Percentiles rank a stretch among this genome's conserved stretches.
phyloP scores from a whole-genome alignment of 2,329 filamentous ascomycete species.

The Trichoderma endophyticum region DNA sequence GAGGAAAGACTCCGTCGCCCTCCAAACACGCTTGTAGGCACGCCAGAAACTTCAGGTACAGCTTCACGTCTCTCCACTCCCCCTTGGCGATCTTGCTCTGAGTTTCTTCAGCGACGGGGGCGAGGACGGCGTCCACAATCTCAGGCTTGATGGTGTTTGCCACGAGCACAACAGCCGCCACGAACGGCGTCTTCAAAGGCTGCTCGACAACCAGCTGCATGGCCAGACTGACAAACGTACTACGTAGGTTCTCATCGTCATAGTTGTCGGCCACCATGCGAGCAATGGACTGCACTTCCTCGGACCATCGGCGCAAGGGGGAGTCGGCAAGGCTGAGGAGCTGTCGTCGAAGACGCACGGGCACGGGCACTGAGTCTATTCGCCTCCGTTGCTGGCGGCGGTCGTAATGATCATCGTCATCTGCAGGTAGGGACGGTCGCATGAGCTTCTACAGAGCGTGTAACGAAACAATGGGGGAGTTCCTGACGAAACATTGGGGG shows the following conservation, averaged over 20 bases:
- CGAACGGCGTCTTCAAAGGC: constrained; percentile 95
- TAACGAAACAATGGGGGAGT: background rate
- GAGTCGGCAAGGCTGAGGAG: constrained; percentile 79
- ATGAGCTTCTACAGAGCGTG: constrained; percentile 6
- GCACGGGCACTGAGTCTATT: constrained; percentile 66
- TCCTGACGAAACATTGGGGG: background rate
- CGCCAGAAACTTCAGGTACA: constrained; percentile 83
- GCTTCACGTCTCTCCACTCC: constrained; percentile 87
- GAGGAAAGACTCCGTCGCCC: constrained; percentile 78
- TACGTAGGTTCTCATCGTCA: constrained; percentile 76
- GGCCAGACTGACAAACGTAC: constrained; percentile 68
- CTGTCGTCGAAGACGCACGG: constrained; percentile 71
- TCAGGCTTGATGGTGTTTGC: constrained; percentile 76
- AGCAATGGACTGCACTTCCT: constrained; percentile 72
- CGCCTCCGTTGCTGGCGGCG: constrained; percentile 70
- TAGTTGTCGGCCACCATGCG: constrained; percentile 77
- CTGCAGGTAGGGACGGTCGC: constrained; percentile 24
- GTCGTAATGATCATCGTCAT: constrained; percentile 75
- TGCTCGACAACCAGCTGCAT: constrained; percentile 82
- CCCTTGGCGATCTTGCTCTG: constrained; percentile 69
- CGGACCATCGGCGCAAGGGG: constrained; percentile 71
- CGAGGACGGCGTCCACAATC: constrained; percentile 68
- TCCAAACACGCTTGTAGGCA: constrained; percentile 77
- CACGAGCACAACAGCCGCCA: constrained; percentile 77
- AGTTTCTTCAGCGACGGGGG: constrained; percentile 55